These are phyloP conservation scores for Neonectria neomacrospora DNA, from an alignment of 2,329 filamentous ascomycete genomes.

Conservation along the genomic window DNA sequence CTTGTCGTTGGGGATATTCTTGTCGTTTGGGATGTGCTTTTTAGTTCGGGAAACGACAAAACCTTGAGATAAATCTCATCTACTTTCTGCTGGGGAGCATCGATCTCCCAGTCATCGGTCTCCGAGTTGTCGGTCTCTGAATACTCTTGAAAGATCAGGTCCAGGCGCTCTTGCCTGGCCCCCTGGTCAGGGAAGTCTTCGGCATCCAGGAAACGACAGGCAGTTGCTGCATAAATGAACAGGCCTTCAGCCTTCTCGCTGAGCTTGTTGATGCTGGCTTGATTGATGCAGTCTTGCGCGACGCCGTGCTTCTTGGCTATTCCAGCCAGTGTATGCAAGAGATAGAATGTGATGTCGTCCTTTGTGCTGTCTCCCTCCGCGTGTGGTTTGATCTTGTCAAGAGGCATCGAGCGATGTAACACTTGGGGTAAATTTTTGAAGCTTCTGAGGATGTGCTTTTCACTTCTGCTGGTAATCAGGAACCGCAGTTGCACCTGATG, in stretches of 20 bases:
- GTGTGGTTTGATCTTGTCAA: slow-evolving; percentile 5
- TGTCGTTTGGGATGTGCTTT: too few species aligned
- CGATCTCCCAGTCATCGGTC: background rate
- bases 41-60: too few species aligned
- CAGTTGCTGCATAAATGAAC: slow-evolving; percentile 28
- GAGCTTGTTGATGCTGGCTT: background rate
- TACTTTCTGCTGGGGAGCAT: slow-evolving; percentile 5
- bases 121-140: too few species aligned
- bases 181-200: background rate
- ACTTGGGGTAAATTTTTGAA: too few species aligned
- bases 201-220: slow-evolving; percentile 15
- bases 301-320: slow-evolving; percentile 4
- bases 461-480: slow-evolving; percentile 20
- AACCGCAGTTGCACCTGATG: slow-evolving; percentile 20
- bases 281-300: background rate
- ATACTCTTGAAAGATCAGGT: slow-evolving; percentile 8
- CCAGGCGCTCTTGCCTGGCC: background rate
- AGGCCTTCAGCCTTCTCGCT: slow-evolving; percentile 15
- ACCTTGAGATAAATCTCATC: slow-evolving; percentile 25
- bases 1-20: too few species aligned
- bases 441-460: slow-evolving; percentile 18
- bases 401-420: too few species aligned
- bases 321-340: background rate
- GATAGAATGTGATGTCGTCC: slow-evolving; percentile 24
- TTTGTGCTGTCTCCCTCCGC: background rate